Conservation (phyloP, 2,329 filamentous ascomycete genomes). For the Blastomyces gilchristii region DNA sequence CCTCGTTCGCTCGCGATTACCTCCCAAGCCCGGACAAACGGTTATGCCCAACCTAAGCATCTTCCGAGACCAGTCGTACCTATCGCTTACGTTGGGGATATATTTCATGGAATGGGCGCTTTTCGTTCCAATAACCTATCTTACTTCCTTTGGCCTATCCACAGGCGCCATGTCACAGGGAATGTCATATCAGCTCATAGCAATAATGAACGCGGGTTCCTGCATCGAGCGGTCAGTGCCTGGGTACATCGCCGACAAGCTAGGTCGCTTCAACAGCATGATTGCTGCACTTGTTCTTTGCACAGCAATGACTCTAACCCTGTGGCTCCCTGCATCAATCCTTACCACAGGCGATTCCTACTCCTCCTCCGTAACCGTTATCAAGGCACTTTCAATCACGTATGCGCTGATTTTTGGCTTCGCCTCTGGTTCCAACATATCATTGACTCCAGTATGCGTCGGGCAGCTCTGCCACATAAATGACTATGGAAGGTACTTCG, state of each 20-base stretch:
- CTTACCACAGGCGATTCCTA: conserved; percentile 36
- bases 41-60: conserved; percentile 39
- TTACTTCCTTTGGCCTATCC: conserved; percentile 36
- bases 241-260: conserved; percentile 43
- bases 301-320: conserved; percentile 40
- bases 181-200: conserved; percentile 43
- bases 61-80: conserved; percentile 38
- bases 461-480: conserved; percentile 23
- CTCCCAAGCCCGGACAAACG: conserved; percentile 30
- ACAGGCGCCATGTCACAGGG: conserved; percentile 38
- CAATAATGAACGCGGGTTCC: conserved; percentile 40
- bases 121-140: conserved; percentile 47
- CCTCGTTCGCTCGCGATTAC: conserved; percentile 15
- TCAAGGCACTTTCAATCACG: conserved; percentile 11
- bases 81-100: conserved; percentile 34
- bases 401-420: conserved; percentile 21
- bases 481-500: conserved; percentile 22
- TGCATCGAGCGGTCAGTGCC: conserved; percentile 48
- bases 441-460: conserved; percentile 25
- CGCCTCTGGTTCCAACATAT: conserved; percentile 22
- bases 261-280: conserved; percentile 46
- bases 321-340: conserved; percentile 45
- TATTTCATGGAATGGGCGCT: conserved; percentile 52
- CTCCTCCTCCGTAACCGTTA: not conserved
- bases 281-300: conserved; percentile 40